Percentiles rank a stretch among this genome's conserved stretches.
phyloP scores from a whole-genome alignment of 2,329 filamentous ascomycete species.

The Fusarium staphyleae region DNA sequence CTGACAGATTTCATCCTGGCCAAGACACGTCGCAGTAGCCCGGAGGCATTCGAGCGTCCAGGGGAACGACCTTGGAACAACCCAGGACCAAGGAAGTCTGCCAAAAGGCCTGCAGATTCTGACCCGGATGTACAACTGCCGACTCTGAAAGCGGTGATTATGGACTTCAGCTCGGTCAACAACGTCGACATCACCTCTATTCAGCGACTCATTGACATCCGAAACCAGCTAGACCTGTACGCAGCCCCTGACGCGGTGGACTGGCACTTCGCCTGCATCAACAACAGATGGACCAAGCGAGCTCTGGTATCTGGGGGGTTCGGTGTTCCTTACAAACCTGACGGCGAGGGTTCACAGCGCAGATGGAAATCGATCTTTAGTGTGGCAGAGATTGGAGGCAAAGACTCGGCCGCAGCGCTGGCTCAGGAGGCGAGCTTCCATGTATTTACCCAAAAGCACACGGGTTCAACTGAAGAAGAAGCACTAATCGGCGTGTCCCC shows the following conservation, averaged over 20 bases:
- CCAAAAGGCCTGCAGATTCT: conserved; percentile 49
- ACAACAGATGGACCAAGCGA: conserved; percentile 89
- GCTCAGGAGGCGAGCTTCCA: conserved; percentile 69
- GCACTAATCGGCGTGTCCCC: conserved; percentile 40
- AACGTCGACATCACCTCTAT: conserved; percentile 93
- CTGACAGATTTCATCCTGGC: conserved; percentile 72
- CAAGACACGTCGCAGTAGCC: conserved; percentile 78
- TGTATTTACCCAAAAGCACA: conserved; percentile 42
- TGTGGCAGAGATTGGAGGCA: conserved; percentile 83
- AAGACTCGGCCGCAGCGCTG: conserved; percentile 70
- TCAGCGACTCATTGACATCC: conserved; percentile 91
- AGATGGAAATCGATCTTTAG: conserved; percentile 96
- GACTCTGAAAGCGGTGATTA: conserved; percentile 84
- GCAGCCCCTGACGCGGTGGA: conserved; percentile 82
- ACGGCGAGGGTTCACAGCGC: conserved; percentile 55
- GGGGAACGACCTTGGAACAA: conserved; percentile 96
- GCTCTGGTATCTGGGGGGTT: conserved; percentile 88
- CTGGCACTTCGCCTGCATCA: conserved; percentile 95
- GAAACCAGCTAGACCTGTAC: conserved; percentile 91
- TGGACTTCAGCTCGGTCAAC: conserved; percentile 94
- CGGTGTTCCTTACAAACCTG: conserved; percentile 72
- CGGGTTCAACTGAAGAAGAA: conserved; percentile 45
- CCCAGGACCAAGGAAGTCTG: conserved; percentile 68
- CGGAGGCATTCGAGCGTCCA: conserved; percentile 66
- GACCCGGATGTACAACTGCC: conserved; percentile 60